phyloP scores from a whole-genome alignment of 768 basidiomycete genomes.

The Phaeolepiota aurea region DNA sequence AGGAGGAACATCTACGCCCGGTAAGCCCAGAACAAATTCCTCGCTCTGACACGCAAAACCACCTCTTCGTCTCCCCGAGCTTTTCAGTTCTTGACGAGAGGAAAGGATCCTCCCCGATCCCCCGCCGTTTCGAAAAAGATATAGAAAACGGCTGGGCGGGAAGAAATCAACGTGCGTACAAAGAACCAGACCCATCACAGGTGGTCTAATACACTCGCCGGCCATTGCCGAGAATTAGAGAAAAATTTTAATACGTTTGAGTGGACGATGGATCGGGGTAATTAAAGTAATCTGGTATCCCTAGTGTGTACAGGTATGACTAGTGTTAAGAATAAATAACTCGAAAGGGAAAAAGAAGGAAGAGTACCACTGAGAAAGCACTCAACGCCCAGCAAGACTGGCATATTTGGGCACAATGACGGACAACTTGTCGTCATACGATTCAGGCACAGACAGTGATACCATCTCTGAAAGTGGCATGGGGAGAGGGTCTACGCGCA shows the following conservation, averaged over 20 bases:
- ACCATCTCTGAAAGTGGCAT: slow-evolving; percentile 49
- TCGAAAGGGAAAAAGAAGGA: slow-evolving; percentile 1
- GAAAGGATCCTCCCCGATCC: slow-evolving; percentile 14
- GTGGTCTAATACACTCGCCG: no score
- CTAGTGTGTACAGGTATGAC: background rate
- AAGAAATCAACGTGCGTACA: slow-evolving; percentile 8
- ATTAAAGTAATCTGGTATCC: background rate
- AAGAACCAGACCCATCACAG: no score
- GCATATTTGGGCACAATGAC: slow-evolving; percentile 23
- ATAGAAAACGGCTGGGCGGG: slow-evolving; percentile 12
- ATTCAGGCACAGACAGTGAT: slow-evolving; percentile 11
- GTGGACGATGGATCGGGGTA: background rate
- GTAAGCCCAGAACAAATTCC: slow-evolving; percentile 1
- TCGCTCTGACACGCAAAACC: slow-evolving; percentile 20
- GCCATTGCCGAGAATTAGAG: background rate
- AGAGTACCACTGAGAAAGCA: no score
- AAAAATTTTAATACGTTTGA: background rate
- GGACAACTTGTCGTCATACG: slow-evolving; percentile 9
- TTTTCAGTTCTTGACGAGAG: slow-evolving; percentile 14
- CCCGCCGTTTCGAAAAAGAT: slow-evolving; percentile 10
- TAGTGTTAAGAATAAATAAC: background rate
- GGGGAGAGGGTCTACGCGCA: slow-evolving; percentile 42
- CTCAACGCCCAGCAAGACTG: slow-evolving; percentile 34
- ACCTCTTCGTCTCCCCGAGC: slow-evolving; percentile 18
- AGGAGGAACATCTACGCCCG: no score